phyloP scores from a whole-genome alignment of 2,329 filamentous ascomycete genomes.

The Trichoderma semiorbis region DNA sequence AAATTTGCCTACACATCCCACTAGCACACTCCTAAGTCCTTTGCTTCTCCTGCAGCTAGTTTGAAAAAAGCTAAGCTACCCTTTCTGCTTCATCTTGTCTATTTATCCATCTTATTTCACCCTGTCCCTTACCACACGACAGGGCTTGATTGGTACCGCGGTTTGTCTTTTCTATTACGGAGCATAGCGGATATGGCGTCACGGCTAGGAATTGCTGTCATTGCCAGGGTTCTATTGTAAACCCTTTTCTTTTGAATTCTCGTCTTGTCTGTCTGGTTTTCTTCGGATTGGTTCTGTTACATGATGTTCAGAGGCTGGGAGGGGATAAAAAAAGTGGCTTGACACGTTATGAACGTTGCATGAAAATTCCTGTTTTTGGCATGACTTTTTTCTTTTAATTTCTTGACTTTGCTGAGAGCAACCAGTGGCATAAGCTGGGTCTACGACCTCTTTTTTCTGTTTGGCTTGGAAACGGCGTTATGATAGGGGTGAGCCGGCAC shows the following conservation, averaged over 20 bases:
- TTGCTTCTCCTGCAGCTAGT: slow-evolving; percentile 17
- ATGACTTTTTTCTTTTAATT: neutral
- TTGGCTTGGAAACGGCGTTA: slow-evolving; percentile 16
- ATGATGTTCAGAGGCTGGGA: slow-evolving; percentile 2
- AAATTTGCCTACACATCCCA: neutral
- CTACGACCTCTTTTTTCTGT: neutral
- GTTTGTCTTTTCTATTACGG: slow-evolving; percentile 22
- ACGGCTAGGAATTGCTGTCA: slow-evolving; percentile 27
- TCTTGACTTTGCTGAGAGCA: slow-evolving; percentile 3
- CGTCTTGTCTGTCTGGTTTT: neutral
- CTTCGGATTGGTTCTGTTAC: neutral
- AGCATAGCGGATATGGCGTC: slow-evolving; percentile 43
- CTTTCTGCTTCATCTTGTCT: slow-evolving; percentile 23
- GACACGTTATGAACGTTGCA: slow-evolving; percentile 11
- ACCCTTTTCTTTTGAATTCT: neutral
- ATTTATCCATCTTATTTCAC: slow-evolving; percentile 21
- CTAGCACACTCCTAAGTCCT: neutral
- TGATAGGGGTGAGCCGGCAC: neutral
- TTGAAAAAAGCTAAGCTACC: slow-evolving; percentile 1
- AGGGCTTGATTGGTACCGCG: slow-evolving; percentile 19
- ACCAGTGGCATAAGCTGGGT: neutral
- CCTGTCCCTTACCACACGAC: slow-evolving; percentile 16
- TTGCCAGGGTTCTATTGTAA: slow-evolving; percentile 16
- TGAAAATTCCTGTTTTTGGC: slow-evolving; percentile 4
- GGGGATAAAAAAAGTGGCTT: slow-evolving; percentile 13